A percentile compares a stretch with the other conserved stretches of the same genome.
These are phyloP conservation scores for Pichia manshurica DNA, from an alignment of 805 yeast genomes.

Conservation along the genomic window DNA sequence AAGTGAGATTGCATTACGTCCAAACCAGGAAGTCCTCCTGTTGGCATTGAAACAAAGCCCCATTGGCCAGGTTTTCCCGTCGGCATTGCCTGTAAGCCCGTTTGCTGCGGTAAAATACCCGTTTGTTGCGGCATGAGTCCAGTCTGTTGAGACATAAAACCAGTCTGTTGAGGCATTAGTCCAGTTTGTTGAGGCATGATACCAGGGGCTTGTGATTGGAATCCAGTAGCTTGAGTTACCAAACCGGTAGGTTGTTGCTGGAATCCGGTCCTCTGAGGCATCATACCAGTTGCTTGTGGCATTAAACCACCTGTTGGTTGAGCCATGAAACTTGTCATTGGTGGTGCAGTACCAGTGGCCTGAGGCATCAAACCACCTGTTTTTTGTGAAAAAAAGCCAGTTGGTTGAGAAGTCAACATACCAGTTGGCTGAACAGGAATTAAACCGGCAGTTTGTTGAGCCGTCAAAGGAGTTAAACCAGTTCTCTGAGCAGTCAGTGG, in stretches of 20 bases:
- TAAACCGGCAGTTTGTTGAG: slow-evolving; percentile 29
- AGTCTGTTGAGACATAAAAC: slow-evolving; percentile 23
- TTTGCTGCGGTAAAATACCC: slow-evolving; percentile 33
- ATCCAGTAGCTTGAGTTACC: slow-evolving; percentile 31
- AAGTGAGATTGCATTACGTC: slow-evolving; percentile 63
- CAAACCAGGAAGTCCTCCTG: slow-evolving; percentile 67
- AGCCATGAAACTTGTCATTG: slow-evolving; percentile 29
- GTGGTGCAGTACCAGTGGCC: slow-evolving; percentile 42
- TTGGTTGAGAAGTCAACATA: slow-evolving; percentile 32
- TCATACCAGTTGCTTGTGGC: slow-evolving; percentile 17
- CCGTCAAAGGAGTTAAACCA: slow-evolving; percentile 35
- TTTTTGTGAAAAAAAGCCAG: slow-evolving; percentile 44
- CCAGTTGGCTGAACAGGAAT: slow-evolving; percentile 47
- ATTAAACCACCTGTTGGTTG: slow-evolving; percentile 24
- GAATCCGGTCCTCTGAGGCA: slow-evolving; percentile 11
- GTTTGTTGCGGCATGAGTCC: slow-evolving; percentile 18
- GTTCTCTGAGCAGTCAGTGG: slow-evolving; percentile 41
- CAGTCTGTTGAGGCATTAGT: slow-evolving; percentile 27
- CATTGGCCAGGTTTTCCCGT: slow-evolving; percentile 71
- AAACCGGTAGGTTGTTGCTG: slow-evolving; percentile 37
- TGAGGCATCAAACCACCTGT: slow-evolving; percentile 36
- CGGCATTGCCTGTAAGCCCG: slow-evolving; percentile 47
- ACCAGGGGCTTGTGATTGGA: slow-evolving; percentile 39
- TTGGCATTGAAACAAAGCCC: slow-evolving; percentile 68
- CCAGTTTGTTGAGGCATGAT: slow-evolving; percentile 31